Evolutionary conservation across 2,329 filamentous ascomycete genomes (phyloP).

Genomic region (Kalaharituber pfeilii): DNA sequence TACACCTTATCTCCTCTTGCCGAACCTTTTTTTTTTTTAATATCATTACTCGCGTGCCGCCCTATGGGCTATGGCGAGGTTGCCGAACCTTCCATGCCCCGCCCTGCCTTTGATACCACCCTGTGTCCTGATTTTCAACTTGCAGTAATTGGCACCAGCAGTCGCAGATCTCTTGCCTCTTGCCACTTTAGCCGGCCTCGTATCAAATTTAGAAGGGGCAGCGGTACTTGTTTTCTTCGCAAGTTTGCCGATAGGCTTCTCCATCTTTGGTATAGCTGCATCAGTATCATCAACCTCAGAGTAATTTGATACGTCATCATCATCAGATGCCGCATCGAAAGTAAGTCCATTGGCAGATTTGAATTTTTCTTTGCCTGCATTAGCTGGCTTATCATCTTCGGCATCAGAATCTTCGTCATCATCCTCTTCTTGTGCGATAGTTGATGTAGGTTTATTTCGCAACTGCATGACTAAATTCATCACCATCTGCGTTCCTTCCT

Average conservation of each 20-base stretch:
- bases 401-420: too few species aligned
- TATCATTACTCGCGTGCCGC: too few species aligned
- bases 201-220: background rate
- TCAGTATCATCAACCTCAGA: background rate
- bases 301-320: background rate
- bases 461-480: slow-evolving; percentile 99
- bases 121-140: background rate
- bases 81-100: too few species aligned
- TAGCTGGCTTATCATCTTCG: too few species aligned
- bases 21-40: too few species aligned
- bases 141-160: background rate
- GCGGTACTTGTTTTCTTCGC: background rate
- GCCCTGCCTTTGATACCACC: background rate
- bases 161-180: background rate
- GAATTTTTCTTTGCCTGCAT: too few species aligned
- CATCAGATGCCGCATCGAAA: background rate
- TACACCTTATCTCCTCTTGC: too few species aligned
- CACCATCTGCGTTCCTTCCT: slow-evolving; percentile 82
- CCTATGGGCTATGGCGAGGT: too few species aligned
- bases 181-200: background rate
- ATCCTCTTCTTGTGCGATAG: too few species aligned
- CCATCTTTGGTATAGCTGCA: too few species aligned
- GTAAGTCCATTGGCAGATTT: too few species aligned
- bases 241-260: background rate
- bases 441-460: too few species aligned